Percentiles rank a stretch among this genome's conserved stretches.
phyloP scores from a whole-genome alignment of 164 flowering plant species.

The Vitis vinifera region ASM3070453v1 NC_081822.1:2438501-2439000 shows the following conservation, averaged over 20 bases:
- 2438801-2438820: conserved; percentile 35
- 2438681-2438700: no score
- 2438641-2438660: no score
- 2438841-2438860: conserved; percentile 43
- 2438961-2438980: conserved; percentile 23
- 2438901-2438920: conserved; percentile 42
- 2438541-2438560: no score
- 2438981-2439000: conserved; percentile 24
- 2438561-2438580: no score
- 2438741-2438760: neutral
- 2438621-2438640: no score
- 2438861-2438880: conserved; percentile 42
- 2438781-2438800: conserved; percentile 37
- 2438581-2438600: no score
- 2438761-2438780: conserved; percentile 12
- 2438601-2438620: neutral
- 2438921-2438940: conserved; percentile 43
- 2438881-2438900: conserved; percentile 48
- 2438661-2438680: no score
- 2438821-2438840: conserved; percentile 49
- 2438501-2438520: no score
- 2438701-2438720: neutral
- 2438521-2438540: no score
- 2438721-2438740: conserved; percentile 10
- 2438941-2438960: conserved; percentile 27